These are phyloP conservation scores for Candida ponderosae DNA, from an alignment of 805 yeast genomes.

Conservation along the genomic window DNA sequence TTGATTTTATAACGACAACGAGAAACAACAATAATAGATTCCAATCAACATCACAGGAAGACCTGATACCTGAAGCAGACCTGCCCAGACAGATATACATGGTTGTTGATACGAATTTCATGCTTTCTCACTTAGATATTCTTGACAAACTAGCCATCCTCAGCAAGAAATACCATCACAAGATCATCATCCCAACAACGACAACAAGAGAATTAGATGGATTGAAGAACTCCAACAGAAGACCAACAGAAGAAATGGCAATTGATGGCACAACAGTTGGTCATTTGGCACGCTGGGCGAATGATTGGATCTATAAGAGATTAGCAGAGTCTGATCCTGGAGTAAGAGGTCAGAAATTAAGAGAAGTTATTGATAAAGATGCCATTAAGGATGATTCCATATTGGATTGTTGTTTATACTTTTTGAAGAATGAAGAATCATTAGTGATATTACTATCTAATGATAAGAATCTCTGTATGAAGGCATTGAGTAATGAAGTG, in stretches of 20 bases:
- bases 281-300: conserved; percentile 60
- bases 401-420: conserved; percentile 73
- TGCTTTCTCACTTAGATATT: conserved; percentile 57
- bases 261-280: conserved; percentile 34
- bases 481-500: conserved; percentile 61
- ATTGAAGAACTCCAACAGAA: conserved; percentile 41
- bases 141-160: conserved; percentile 42
- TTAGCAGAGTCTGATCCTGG: conserved; percentile 41
- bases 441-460: conserved; percentile 65
- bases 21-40: background rate
- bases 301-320: conserved; percentile 62
- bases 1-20: background rate
- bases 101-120: conserved; percentile 79
- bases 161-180: conserved; percentile 33
- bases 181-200: conserved; percentile 59
- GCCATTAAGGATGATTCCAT: conserved; percentile 71
- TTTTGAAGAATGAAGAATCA: conserved; percentile 28
- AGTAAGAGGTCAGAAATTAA: conserved; percentile 56
- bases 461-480: conserved; percentile 75
- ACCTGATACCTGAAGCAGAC: conserved; percentile 4
- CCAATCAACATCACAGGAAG: background rate
- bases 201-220: conserved; percentile 81
- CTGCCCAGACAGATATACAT: conserved; percentile 28
- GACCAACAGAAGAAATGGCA: conserved; percentile 2
- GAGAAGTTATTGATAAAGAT: conserved; percentile 40